Evolutionary conservation across 2,329 filamentous ascomycete species (phyloP).

Genomic region (Ceratocystis eucalypticola): DNA sequence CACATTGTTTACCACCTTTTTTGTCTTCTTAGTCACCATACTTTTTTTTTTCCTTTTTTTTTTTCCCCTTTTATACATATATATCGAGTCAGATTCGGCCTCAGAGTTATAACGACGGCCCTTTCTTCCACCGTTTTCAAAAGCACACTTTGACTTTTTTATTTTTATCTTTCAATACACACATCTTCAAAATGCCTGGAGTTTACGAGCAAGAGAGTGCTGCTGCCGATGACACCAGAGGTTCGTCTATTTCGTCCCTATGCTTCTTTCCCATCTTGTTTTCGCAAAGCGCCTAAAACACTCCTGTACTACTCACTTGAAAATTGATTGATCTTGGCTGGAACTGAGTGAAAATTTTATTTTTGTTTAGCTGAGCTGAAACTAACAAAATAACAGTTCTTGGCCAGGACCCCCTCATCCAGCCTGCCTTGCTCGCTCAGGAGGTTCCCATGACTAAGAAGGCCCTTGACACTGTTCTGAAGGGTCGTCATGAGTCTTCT

Average conservation of each 20-base stretch:
- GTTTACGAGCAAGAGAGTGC: conserved; percentile 25
- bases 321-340: no score
- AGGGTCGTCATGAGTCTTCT: conserved; percentile 49
- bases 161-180: neutral
- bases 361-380: neutral
- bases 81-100: neutral
- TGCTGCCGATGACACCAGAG: conserved; percentile 29
- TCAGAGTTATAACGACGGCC: neutral
- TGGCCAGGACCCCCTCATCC: conserved; percentile 85
- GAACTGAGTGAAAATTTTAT: neutral
- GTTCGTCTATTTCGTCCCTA: conserved; percentile 23
- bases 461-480: conserved; percentile 47
- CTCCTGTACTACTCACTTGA: neutral
- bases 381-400: conserved; percentile 40
- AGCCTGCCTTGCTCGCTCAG: conserved; percentile 88
- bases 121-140: neutral
- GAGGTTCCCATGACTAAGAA: conserved; percentile 56
- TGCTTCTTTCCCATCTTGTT: neutral
- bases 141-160: conserved; percentile 1
- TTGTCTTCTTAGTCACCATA: conserved; percentile 13
- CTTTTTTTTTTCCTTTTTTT: neutral
- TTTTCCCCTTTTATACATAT: neutral
- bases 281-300: neutral
- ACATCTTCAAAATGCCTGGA: conserved; percentile 25
- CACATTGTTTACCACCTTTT: conserved; percentile 16